Conservation (phyloP, 1,284 basidiomycete genomes). For the Boletus smithii region DNA sequence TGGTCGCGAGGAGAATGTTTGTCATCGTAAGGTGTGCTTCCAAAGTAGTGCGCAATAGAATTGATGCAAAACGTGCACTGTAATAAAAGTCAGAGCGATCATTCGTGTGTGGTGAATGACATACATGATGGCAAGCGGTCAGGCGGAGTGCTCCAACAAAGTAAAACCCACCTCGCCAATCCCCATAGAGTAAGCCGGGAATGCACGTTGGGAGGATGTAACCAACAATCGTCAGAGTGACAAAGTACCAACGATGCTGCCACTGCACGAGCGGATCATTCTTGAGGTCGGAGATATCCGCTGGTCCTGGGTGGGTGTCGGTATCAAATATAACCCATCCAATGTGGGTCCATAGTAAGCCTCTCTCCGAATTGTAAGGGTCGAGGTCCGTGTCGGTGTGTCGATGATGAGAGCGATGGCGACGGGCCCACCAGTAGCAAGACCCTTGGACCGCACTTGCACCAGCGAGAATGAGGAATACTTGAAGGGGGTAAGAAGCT, state of each 20-base stretch:
- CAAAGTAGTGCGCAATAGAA: slow-evolving; percentile 86
- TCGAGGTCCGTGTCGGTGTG: slow-evolving; percentile 90
- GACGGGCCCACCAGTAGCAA: slow-evolving; percentile 90
- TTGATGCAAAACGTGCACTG: slow-evolving; percentile 91
- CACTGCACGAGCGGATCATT: slow-evolving; percentile 75
- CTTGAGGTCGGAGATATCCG: slow-evolving; percentile 78
- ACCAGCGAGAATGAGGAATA: slow-evolving; percentile 73
- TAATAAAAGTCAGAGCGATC: slow-evolving; percentile 8
- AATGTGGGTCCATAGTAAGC: slow-evolving; percentile 79
- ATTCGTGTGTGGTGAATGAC: slow-evolving; percentile 29
- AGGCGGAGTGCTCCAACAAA: slow-evolving; percentile 69
- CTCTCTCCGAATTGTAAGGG: slow-evolving; percentile 84
- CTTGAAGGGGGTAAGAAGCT: slow-evolving; percentile 71
- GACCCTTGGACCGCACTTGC: slow-evolving; percentile 88
- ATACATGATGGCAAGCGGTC: slow-evolving; percentile 77
- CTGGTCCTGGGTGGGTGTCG: slow-evolving; percentile 68
- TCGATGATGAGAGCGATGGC: slow-evolving; percentile 87
- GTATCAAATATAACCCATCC: slow-evolving; percentile 91
- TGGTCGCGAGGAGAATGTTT: slow-evolving; percentile 80
- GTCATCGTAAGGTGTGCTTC: slow-evolving; percentile 83
- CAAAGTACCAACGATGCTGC: slow-evolving; percentile 81
- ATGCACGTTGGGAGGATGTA: slow-evolving; percentile 71
- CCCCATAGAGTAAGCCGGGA: slow-evolving; percentile 75
- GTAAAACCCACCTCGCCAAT: slow-evolving; percentile 82
- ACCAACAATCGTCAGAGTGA: slow-evolving; percentile 63